phyloP scores from a whole-genome alignment of 805 yeast genomes.

The Lipomyces sp. region DNA sequence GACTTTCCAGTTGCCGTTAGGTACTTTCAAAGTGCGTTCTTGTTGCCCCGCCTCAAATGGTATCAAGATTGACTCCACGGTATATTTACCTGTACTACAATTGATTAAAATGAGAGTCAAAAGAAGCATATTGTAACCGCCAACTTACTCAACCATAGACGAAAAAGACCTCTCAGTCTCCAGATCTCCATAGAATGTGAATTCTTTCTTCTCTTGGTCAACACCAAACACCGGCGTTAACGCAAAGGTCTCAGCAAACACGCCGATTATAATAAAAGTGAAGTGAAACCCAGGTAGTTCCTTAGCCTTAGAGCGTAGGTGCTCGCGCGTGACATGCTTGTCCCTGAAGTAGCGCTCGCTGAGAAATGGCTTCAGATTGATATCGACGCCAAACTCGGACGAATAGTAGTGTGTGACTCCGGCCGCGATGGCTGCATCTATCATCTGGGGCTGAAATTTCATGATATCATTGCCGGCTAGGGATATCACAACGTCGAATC shows the following conservation, averaged over 20 bases:
- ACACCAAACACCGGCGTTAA: neutral
- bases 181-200: neutral
- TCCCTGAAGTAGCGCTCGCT: neutral
- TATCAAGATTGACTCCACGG: slow-evolving; percentile 9
- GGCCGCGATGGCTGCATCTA: neutral
- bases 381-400: neutral
- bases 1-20: slow-evolving; percentile 8
- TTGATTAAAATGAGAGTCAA: neutral
- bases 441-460: neutral
- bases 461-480: neutral
- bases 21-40: slow-evolving; percentile 5
- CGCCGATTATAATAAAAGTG: neutral
- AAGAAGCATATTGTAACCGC: neutral
- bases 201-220: neutral
- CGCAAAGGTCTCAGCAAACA: neutral
- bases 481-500: neutral
- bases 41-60: neutral
- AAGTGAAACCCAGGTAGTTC: neutral
- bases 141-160: slow-evolving; percentile 4
- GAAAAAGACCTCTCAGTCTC: neutral
- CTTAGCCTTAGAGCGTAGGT: neutral
- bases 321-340: neutral
- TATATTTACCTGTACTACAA: slow-evolving; percentile 1
- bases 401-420: neutral
- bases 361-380: neutral